phyloP scores from a whole-genome alignment of 768 basidiomycete species.

The Cystobasidium tubakii region DNA sequence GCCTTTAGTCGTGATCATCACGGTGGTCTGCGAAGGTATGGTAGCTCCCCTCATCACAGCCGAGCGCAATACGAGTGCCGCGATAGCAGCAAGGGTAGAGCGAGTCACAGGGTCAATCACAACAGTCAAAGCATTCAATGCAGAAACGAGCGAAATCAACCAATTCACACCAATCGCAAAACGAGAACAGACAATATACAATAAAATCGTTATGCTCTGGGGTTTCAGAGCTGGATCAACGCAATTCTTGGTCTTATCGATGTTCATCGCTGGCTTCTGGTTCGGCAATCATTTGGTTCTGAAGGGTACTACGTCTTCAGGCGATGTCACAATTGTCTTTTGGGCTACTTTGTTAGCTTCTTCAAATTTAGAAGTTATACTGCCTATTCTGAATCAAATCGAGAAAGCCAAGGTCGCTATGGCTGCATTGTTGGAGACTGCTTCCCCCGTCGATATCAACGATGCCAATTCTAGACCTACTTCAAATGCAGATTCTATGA shows the following conservation, averaged over 20 bases:
- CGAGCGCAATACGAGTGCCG: conserved; percentile 64
- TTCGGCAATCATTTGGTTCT: conserved; percentile 83
- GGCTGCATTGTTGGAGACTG: conserved; percentile 61
- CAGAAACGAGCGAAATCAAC: conserved; percentile 57
- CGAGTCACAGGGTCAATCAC: conserved; percentile 68
- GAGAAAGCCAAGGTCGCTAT: conserved; percentile 78
- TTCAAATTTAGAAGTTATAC: conserved; percentile 75
- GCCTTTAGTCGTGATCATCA: conserved; percentile 71
- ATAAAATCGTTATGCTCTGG: conserved; percentile 65
- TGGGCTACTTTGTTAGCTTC: conserved; percentile 93
- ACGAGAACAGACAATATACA: conserved; percentile 54
- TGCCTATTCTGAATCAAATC: conserved; percentile 71
- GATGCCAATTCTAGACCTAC: conserved; percentile 23
- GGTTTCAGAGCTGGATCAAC: conserved; percentile 62
- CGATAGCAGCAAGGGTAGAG: conserved; percentile 73
- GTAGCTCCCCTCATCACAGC: conserved; percentile 62
- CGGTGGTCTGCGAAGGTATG: conserved; percentile 65
- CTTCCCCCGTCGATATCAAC: conserved; percentile 43
- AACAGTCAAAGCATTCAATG: conserved; percentile 91
- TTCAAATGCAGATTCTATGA: conserved; percentile 3
- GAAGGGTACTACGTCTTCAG: conserved; percentile 62
- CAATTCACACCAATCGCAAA: conserved; percentile 55
- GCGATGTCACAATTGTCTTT: conserved; percentile 90
- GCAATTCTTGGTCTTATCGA: conserved; percentile 77
- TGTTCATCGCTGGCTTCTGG: conserved; percentile 98